Evolutionary conservation across 768 basidiomycete species (phyloP).

Genomic region (Agaricus subrufescens): DNA sequence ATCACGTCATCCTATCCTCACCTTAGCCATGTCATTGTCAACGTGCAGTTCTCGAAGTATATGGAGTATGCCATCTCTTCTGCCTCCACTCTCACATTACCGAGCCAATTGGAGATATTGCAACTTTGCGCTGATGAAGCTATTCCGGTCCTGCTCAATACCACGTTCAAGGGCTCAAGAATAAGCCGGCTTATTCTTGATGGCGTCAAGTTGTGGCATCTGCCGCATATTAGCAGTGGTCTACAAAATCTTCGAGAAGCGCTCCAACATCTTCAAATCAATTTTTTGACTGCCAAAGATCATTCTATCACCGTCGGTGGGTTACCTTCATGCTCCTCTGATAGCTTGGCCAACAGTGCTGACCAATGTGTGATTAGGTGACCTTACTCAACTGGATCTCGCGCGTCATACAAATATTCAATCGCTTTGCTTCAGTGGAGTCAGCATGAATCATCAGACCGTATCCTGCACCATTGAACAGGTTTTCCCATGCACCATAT

Average conservation of each 20-base stretch:
- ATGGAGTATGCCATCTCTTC: constrained; percentile 19
- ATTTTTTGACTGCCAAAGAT: not conserved
- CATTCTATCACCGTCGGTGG: not conserved
- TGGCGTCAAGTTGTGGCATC: constrained; percentile 6
- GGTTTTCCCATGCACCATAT: not conserved
- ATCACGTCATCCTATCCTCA: constrained; percentile 18
- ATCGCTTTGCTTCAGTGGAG: not conserved
- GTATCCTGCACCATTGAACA: not conserved
- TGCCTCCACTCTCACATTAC: constrained; percentile 10
- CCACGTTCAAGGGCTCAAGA: not conserved
- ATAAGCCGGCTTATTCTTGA: constrained; percentile 5
- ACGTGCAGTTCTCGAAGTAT: constrained; percentile 23
- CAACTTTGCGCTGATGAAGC: constrained; percentile 19
- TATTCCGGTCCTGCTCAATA: constrained; percentile 19
- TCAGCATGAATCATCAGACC: not conserved
- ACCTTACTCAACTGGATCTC: not conserved
- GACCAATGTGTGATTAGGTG: not conserved
- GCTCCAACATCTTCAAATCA: not conserved
- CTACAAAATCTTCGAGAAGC: not conserved
- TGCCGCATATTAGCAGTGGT: not conserved
- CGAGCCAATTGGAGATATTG: constrained; percentile 18
- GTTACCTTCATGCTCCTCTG: not conserved
- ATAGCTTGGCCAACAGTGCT: not conserved
- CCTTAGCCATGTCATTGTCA: constrained; percentile 19
- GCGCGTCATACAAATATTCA: not conserved